Conservation (phyloP, 441 rosid genomes). For the Pelargonium cotyledonis region DNA sequence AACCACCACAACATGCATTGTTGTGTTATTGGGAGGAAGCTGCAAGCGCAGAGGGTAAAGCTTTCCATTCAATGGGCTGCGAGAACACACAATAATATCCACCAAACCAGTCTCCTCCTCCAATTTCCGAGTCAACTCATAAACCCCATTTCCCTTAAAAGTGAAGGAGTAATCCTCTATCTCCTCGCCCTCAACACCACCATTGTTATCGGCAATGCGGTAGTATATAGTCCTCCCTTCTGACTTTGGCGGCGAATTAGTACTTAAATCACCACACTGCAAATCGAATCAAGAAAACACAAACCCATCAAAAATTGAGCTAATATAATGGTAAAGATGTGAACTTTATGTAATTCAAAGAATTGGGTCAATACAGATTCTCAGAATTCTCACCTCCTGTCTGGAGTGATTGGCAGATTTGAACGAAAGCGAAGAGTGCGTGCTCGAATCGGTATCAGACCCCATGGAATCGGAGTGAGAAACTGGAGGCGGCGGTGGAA, state of each 20-base stretch:
- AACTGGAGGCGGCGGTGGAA: conserved; percentile 22
- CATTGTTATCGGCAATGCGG: conserved; percentile 62
- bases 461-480: conserved; percentile 46
- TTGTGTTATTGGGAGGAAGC: conserved; percentile 78
- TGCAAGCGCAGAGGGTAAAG: conserved; percentile 75
- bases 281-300: not conserved
- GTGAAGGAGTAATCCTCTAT: conserved; percentile 44
- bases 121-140: conserved; percentile 54
- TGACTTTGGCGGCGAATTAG: conserved; percentile 48
- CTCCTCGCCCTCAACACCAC: conserved; percentile 54
- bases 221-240: conserved; percentile 77
- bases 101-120: conserved; percentile 63
- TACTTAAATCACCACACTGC: conserved; percentile 58
- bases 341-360: conserved; percentile 29
- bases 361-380: too few species aligned
- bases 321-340: conserved; percentile 8
- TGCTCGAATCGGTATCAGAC: too few species aligned
- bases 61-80: conserved; percentile 72
- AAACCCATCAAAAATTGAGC: too few species aligned
- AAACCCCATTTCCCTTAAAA: conserved; percentile 69
- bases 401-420: too few species aligned
- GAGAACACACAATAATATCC: conserved; percentile 66
- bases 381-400: too few species aligned
- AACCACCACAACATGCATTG: conserved; percentile 60
- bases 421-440: too few species aligned